Percentiles rank a stretch among this genome's conserved stretches.
Conservation (phyloP, 2,329 filamentous ascomycete species). For the Cryphonectria naterciae region DNA sequence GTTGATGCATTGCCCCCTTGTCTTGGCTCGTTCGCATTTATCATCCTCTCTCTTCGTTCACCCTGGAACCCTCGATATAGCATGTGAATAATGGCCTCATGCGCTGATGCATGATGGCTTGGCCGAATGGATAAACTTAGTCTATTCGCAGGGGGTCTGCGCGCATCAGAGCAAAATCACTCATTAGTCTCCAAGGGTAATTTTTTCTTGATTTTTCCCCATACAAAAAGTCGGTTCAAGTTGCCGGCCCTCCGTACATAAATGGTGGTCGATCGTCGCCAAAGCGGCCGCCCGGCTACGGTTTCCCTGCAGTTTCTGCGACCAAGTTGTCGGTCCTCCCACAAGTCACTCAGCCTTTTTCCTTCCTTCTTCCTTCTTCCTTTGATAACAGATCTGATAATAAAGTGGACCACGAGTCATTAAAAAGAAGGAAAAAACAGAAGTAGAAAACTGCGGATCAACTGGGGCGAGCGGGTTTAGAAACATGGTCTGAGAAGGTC, state of each 20-base stretch:
- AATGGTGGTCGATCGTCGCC: background rate
- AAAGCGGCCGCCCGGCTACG: background rate
- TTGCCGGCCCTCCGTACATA: background rate
- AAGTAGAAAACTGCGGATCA: background rate
- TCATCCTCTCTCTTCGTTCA: background rate
- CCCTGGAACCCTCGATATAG: background rate
- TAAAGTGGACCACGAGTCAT: background rate
- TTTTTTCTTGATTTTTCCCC: rapidly evolving
- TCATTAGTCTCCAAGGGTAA: too few relatives aligned
- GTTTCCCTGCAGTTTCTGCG: background rate
- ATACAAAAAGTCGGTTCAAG: background rate
- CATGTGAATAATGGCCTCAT: background rate
- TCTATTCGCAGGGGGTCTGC: background rate
- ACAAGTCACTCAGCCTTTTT: background rate
- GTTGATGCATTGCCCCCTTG: background rate
- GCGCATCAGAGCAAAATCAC: background rate
- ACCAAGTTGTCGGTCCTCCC: background rate
- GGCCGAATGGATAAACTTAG: background rate
- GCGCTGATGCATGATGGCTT: background rate
- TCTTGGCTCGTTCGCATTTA: background rate
- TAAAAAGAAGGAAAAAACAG: background rate
- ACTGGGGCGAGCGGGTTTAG: background rate
- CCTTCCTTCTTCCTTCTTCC: background rate
- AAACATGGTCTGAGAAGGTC: background rate
- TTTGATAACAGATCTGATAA: background rate